phyloP scores from a whole-genome alignment of 306 rosid genomes.

The Mimosa bimucronata region DNA sequence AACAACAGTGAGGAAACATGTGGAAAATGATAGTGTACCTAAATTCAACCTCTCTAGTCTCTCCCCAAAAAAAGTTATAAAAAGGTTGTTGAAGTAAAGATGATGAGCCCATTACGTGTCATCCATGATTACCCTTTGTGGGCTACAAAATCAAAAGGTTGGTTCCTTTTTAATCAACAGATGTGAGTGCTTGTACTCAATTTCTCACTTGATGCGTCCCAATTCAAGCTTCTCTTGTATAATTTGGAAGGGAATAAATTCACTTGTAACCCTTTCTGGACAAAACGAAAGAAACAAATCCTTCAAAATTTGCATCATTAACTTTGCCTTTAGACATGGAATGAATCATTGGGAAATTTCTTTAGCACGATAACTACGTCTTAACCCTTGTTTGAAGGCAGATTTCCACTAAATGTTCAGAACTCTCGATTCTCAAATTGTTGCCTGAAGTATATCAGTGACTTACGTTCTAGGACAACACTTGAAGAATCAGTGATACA shows the following conservation, averaged over 20 bases:
- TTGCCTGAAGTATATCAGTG: neutral
- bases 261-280: neutral
- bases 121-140: neutral
- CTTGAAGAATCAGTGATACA: neutral
- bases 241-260: neutral
- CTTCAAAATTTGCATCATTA: no score
- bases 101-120: neutral
- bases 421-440: neutral
- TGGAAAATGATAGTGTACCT: neutral
- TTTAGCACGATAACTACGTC: no score
- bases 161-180: neutral
- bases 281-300: neutral
- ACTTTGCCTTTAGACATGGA: no score
- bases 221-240: neutral
- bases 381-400: neutral
- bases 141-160: neutral
- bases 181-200: neutral
- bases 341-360: no score
- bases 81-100: neutral
- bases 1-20: neutral
- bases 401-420: neutral
- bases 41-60: neutral
- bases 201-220: constrained; percentile 4
- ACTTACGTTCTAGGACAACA: neutral
- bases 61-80: neutral